Conservation (phyloP, 225 moss, liverwort and hornwort species). For the Marchantia polymorpha region DNA sequence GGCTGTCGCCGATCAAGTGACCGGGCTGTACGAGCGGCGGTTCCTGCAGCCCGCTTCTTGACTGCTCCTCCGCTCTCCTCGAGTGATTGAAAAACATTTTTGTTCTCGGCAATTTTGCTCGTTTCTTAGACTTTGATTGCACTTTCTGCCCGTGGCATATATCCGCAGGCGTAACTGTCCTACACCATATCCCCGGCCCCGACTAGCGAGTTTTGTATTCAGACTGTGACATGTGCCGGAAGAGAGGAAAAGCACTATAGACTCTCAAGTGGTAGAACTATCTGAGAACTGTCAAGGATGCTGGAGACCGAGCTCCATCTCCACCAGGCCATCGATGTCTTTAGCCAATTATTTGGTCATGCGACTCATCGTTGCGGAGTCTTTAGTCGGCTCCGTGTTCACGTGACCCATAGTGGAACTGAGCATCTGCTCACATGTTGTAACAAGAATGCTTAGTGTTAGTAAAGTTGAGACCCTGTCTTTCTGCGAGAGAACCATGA, state of each 20-base stretch:
- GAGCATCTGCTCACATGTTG: neutral
- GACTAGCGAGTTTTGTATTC: neutral
- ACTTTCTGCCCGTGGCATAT: neutral
- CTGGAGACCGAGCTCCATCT: neutral
- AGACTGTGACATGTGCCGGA: neutral
- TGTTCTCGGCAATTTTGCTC: neutral
- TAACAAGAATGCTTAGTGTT: neutral
- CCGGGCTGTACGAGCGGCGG: conserved; percentile 44
- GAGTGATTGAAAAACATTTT: neutral
- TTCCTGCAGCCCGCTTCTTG: neutral
- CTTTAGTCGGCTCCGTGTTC: neutral
- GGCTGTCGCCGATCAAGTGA: conserved; percentile 95
- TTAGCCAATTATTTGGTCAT: neutral
- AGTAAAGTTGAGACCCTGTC: neutral
- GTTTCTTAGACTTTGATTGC: neutral
- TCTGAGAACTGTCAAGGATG: neutral
- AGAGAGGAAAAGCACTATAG: neutral
- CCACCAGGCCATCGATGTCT: too few relatives aligned
- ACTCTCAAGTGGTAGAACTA: neutral
- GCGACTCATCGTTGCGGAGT: neutral
- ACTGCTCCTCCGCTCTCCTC: neutral
- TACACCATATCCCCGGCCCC: neutral
- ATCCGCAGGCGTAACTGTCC: too few relatives aligned
- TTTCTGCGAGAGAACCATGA: too few relatives aligned
- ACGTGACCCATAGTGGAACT: neutral